Conservation (phyloP, 2,329 filamentous ascomycete genomes). For the Allantophomopsis cytisporea region DNA sequence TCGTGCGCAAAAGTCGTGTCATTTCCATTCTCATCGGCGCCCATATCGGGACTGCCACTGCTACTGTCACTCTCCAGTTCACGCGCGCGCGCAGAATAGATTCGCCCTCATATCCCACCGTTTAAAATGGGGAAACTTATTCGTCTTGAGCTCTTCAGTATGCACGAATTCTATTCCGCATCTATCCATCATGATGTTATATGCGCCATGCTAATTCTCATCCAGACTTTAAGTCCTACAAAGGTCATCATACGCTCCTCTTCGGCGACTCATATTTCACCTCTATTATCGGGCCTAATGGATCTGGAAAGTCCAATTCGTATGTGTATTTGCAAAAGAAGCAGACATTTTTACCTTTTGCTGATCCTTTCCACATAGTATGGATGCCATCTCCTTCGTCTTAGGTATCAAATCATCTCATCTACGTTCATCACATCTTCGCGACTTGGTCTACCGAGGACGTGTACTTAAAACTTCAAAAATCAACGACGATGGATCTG, state of each 20-base stretch:
- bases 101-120: too few relatives aligned
- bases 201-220: conserved; percentile 6
- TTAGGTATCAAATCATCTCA: conserved; percentile 98
- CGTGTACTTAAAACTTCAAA: conserved; percentile 85
- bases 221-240: conserved; percentile 97
- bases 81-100: too few relatives aligned
- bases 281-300: conserved; percentile 98
- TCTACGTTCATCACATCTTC: conserved; percentile 82
- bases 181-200: conserved; percentile 1
- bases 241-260: conserved; percentile 84
- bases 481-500: conserved; percentile 80
- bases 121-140: conserved; percentile 87
- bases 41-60: too few relatives aligned
- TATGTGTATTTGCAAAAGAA: conserved; percentile 34
- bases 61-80: too few relatives aligned
- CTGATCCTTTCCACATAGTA: conserved; percentile 34
- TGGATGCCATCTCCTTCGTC: conserved; percentile 99
- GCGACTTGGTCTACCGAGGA: conserved; percentile 91
- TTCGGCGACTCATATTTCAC: conserved; percentile 99
- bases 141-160: conserved; percentile 87
- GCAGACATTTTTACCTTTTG: too few relatives aligned
- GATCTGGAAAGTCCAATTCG: conserved; percentile 98
- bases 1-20: conserved; percentile 5
- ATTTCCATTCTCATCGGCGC: too few relatives aligned
- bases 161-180: conserved; percentile 13